These are phyloP conservation scores for Volvox carteri DNA, from an alignment of 163 green algal species.

Conservation along the genomic window DNA sequence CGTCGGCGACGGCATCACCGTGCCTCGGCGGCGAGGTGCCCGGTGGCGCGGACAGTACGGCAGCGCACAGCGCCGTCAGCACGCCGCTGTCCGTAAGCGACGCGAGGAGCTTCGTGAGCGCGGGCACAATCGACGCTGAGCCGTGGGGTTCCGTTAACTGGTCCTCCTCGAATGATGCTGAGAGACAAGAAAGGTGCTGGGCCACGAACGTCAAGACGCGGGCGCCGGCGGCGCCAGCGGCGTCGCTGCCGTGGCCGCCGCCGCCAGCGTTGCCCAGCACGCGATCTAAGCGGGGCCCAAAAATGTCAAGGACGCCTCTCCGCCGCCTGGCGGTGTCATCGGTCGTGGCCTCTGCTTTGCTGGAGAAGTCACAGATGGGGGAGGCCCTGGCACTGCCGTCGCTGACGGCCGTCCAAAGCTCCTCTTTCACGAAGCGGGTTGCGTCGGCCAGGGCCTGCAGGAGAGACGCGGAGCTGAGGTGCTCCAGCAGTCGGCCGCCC, in stretches of 20 bases:
- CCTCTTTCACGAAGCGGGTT: neutral
- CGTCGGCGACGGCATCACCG: neutral
- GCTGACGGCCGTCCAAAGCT: neutral
- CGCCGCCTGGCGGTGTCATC: too few relatives aligned
- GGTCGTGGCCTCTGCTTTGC: too few relatives aligned
- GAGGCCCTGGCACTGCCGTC: too few relatives aligned
- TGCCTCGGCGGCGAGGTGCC: neutral
- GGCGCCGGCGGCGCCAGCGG: neutral
- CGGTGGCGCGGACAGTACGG: neutral
- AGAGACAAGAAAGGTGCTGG: neutral
- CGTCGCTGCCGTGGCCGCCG: neutral
- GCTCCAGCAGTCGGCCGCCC: neutral
- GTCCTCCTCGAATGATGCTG: neutral
- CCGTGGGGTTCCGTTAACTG: neutral
- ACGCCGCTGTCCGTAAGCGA: neutral
- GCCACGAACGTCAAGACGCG: neutral
- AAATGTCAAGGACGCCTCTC: neutral
- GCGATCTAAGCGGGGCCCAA: neutral
- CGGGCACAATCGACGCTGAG: neutral
- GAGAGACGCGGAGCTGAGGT: neutral
- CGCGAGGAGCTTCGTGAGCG: neutral
- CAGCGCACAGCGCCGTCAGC: conserved; percentile 18
- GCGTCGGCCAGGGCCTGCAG: conserved; percentile 10
- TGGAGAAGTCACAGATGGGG: too few relatives aligned
- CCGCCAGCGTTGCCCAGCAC: neutral